These are phyloP conservation scores for Trichoderma simmonsii DNA, from an alignment of 2,329 filamentous ascomycete genomes.

Conservation along the genomic window DNA sequence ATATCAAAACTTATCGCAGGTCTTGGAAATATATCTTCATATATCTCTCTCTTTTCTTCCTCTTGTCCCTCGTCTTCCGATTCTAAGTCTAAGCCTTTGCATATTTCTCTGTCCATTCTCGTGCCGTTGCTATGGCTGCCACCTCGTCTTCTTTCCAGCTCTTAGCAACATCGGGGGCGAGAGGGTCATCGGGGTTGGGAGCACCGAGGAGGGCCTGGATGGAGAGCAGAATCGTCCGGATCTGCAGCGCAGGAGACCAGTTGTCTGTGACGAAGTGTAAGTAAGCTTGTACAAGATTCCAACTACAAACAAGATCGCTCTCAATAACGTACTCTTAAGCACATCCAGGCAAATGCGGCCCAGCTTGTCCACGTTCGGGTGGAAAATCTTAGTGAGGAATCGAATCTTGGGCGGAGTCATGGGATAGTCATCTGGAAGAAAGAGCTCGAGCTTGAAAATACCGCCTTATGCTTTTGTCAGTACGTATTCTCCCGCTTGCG, in stretches of 20 bases:
- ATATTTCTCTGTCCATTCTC: conserved; percentile 86
- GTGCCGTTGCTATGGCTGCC: conserved; percentile 86
- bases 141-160: conserved; percentile 96
- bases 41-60: conserved; percentile 9
- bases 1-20: conserved; percentile 8
- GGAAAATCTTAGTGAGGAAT: conserved; percentile 98
- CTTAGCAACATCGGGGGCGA: conserved; percentile 96
- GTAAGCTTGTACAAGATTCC: not conserved
- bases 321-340: conserved; percentile 71
- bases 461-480: conserved; percentile 50
- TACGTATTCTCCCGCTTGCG: not conserved
- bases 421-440: conserved; percentile 96
- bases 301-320: not conserved
- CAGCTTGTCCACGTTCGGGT: conserved; percentile 97
- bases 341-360: conserved; percentile 97
- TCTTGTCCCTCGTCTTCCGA: not conserved
- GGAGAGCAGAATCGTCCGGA: conserved; percentile 95
- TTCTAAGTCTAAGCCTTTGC: conserved; percentile 50
- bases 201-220: conserved; percentile 96
- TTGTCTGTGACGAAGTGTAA: conserved; percentile 63
- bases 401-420: conserved; percentile 99
- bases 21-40: conserved; percentile 11
- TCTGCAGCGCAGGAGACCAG: conserved; percentile 97
- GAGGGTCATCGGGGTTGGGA: conserved; percentile 96
- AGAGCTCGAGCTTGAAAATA: conserved; percentile 94